Evolutionary conservation across 176 grass and related monocot species (phyloP).

Genomic region (Carex littledalei): DNA sequence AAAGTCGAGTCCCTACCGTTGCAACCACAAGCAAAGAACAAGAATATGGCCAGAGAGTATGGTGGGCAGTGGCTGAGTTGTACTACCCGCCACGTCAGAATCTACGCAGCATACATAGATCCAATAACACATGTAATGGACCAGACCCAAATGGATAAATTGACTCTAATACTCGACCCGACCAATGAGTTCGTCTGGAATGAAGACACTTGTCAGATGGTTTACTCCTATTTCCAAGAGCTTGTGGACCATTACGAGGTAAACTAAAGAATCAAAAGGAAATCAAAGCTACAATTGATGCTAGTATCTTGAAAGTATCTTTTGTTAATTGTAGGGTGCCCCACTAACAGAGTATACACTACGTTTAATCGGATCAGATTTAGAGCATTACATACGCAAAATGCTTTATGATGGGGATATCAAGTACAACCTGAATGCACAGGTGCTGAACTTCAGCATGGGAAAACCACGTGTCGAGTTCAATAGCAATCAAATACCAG

Average conservation of each 20-base stretch:
- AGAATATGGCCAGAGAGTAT: conserved; percentile 87
- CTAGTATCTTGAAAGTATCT: background rate
- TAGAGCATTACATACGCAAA: conserved; percentile 91
- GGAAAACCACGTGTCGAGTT: conserved; percentile 86
- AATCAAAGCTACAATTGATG: background rate
- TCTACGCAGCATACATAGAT: conserved; percentile 97
- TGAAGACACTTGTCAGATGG: conserved; percentile 63
- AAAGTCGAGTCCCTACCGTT: conserved; percentile 35
- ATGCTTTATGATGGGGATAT: conserved; percentile 75
- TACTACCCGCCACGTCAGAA: conserved; percentile 79
- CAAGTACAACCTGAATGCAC: conserved; percentile 95
- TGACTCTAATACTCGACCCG: conserved; percentile 83
- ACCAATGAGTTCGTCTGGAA: conserved; percentile 85
- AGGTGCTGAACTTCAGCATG: conserved; percentile 94
- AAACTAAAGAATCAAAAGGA: conserved; percentile 3
- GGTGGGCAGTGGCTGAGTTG: conserved; percentile 94
- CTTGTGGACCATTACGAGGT: conserved; percentile 91
- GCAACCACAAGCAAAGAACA: conserved; percentile 77
- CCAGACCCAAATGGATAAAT: conserved; percentile 98
- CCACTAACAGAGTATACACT: conserved; percentile 81
- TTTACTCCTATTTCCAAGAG: conserved; percentile 86
- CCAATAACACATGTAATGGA: conserved; percentile 85
- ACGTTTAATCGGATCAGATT: conserved; percentile 72
- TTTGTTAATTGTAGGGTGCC: conserved; percentile 45
- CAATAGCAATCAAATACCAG: conserved; percentile 65